These are phyloP conservation scores for Aphanomyces cochlioides DNA, from an alignment of 352 stramenopile species.

Conservation along the genomic window DNA sequence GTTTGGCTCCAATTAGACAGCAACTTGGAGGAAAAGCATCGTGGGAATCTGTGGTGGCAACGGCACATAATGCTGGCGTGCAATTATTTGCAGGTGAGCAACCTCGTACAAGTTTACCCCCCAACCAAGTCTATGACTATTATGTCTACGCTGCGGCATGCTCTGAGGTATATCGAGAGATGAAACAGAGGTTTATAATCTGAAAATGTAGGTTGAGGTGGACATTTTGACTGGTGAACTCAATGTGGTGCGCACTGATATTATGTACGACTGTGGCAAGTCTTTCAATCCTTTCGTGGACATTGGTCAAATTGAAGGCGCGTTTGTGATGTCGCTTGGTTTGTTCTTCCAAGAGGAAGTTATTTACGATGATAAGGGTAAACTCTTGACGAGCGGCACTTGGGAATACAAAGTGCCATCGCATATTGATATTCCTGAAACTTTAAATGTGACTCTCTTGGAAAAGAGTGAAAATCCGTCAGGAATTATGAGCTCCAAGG, in stretches of 20 bases:
- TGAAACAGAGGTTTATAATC: background rate
- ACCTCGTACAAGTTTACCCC: constrained; percentile 22
- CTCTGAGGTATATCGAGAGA: constrained; percentile 23
- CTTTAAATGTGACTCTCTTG: constrained; percentile 47
- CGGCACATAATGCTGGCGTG: constrained; percentile 32
- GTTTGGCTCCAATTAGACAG: constrained; percentile 37
- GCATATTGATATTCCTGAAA: constrained; percentile 42
- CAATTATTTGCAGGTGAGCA: constrained; percentile 38
- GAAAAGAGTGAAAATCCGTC: constrained; percentile 35
- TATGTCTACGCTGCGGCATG: constrained; percentile 46
- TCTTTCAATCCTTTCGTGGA: constrained; percentile 51
- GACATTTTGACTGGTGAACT: constrained; percentile 56
- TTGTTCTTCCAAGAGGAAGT: constrained; percentile 51
- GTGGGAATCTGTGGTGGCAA: constrained; percentile 35
- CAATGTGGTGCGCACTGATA: constrained; percentile 38
- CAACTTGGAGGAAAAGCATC: constrained; percentile 17
- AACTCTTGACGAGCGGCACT: constrained; percentile 42
- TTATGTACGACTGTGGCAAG: constrained; percentile 56
- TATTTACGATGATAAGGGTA: constrained; percentile 34
- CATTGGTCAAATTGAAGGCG: constrained; percentile 64
- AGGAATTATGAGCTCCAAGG: constrained; percentile 47
- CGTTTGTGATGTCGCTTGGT: constrained; percentile 52
- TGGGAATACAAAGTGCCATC: constrained; percentile 56
- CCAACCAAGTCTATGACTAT: constrained; percentile 38
- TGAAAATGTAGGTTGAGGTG: constrained; percentile 41